Evolutionary conservation across 306 rosid species (phyloP).

Genomic region (Castanea mollissima): DNA sequence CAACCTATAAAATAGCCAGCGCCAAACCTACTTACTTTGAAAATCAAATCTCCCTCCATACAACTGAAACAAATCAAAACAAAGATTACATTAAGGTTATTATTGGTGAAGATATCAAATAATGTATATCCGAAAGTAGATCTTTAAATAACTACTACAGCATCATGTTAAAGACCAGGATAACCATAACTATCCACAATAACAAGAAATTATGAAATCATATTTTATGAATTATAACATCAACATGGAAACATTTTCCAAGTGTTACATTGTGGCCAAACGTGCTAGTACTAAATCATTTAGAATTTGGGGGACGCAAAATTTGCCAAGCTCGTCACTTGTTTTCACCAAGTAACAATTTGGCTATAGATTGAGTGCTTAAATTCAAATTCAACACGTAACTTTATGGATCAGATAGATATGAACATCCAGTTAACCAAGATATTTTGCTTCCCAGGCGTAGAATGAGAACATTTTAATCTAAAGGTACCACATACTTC

Average conservation of each 20-base stretch:
- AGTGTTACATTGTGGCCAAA: neutral
- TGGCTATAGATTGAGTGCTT: neutral
- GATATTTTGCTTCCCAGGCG: too few species aligned
- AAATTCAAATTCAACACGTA: neutral
- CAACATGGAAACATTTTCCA: neutral
- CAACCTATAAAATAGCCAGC: conserved; percentile 94
- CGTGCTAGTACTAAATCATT: neutral
- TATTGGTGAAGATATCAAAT: conserved; percentile 18
- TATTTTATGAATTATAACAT: neutral
- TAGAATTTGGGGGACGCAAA: neutral
- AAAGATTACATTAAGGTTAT: conserved; percentile 13
- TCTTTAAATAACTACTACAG: neutral
- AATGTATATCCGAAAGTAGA: conserved; percentile 4
- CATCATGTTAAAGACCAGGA: neutral
- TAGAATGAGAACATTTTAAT: too few species aligned
- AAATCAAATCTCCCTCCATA: conserved; percentile 74
- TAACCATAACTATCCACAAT: neutral
- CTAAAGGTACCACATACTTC: too few species aligned
- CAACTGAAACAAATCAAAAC: conserved; percentile 59
- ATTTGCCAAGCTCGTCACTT: neutral
- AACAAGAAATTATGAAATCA: neutral
- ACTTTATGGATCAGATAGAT: too few species aligned
- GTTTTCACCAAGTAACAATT: neutral
- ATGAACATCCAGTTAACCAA: too few species aligned
- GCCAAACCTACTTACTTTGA: conserved; percentile 92